phyloP scores from a whole-genome alignment of 257 asterid genomes.

The Nicotiana attenuata region DNA sequence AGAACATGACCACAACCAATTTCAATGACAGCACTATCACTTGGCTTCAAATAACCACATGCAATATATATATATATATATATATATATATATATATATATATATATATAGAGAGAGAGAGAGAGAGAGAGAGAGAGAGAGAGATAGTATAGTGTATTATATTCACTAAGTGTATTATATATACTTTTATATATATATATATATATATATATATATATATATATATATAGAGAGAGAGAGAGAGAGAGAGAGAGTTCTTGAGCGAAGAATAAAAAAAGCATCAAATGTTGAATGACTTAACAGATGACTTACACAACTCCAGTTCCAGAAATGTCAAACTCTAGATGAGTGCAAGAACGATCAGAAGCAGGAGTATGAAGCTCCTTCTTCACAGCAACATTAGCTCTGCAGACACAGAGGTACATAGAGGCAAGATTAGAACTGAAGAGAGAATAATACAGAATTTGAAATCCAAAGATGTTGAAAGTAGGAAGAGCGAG shows the following conservation, averaged over 20 bases:
- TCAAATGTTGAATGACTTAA: not conserved
- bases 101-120: too few species aligned
- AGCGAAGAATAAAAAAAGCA: not conserved
- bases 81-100: too few species aligned
- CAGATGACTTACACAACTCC: conserved; percentile 63
- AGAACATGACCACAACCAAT: conserved; percentile 4
- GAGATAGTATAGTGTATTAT: too few species aligned
- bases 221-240: too few species aligned
- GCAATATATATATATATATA: too few species aligned
- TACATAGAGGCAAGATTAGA: conserved; percentile 17
- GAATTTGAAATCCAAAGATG: not conserved
- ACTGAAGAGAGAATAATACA: not conserved
- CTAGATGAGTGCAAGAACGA: conserved; percentile 96
- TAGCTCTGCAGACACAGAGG: conserved; percentile 42
- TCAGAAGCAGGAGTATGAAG: conserved; percentile 92
- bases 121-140: too few species aligned
- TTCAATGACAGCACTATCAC: conserved; percentile 1
- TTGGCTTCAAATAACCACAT: not conserved
- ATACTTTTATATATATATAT: too few species aligned
- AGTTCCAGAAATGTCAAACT: conserved; percentile 89
- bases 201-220: too few species aligned
- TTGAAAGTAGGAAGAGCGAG: not conserved
- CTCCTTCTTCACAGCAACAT: conserved; percentile 83
- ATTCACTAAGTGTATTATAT: too few species aligned
- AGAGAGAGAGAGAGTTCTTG: not conserved